A percentile compares a stretch with the other conserved stretches of the same genome.
Evolutionary conservation across 169 alveolate species (phyloP).

Genomic region (Eimeria acervulina): DNA sequence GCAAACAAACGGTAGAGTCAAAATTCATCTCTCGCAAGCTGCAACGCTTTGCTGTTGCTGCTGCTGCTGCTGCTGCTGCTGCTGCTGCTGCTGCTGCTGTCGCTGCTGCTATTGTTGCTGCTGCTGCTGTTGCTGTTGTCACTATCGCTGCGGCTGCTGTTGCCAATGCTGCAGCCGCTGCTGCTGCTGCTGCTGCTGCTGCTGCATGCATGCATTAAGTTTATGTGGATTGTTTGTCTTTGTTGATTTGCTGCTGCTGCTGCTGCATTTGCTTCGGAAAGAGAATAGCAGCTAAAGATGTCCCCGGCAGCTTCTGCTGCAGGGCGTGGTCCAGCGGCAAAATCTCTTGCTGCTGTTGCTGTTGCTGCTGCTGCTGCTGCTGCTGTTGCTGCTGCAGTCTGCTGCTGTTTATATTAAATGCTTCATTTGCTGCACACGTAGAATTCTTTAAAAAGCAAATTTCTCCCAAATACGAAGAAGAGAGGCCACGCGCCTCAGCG

Average conservation of each 20-base stretch:
- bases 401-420: neutral
- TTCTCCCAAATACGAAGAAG: neutral
- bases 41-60: neutral
- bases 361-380: constrained; percentile 58
- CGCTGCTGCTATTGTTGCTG: neutral
- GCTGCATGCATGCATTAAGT: neutral
- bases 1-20: no score
- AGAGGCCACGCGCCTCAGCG: neutral
- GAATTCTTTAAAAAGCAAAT: neutral
- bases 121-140: constrained; percentile 36
- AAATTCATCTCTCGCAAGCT: no score
- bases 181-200: constrained; percentile 35
- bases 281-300: no score
- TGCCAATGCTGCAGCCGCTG: constrained; percentile 26
- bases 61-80: constrained; percentile 56
- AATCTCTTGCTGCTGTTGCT: neutral
- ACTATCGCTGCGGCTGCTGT: constrained; percentile 18
- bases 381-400: no score
- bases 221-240: no score
- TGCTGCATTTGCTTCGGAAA: neutral
- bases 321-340: no score
- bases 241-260: no score
- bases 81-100: constrained; percentile 41
- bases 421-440: constrained; percentile 16
- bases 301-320: no score